phyloP scores from a whole-genome alignment of 805 yeast species.

The Brettanomyces bruxellensis region DNA sequence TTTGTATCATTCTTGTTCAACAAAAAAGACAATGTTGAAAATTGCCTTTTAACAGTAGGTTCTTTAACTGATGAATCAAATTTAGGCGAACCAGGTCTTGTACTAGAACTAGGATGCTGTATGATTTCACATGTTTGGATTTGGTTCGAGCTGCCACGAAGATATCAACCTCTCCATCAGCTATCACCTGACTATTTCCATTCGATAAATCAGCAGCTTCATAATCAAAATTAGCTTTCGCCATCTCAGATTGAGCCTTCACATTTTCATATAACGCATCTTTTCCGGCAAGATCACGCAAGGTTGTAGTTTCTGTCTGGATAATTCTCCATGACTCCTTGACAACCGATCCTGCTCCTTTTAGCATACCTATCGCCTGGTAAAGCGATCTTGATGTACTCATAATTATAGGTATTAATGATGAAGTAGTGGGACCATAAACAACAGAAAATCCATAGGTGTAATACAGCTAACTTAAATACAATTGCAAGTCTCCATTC shows the following conservation, averaged over 20 bases:
- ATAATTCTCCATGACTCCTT: conserved; percentile 11
- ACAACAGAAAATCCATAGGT: too few relatives aligned
- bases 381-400: conserved; percentile 20
- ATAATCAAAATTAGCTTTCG: neutral
- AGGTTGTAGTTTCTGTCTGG: conserved; percentile 13
- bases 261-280: conserved; percentile 20
- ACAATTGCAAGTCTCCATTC: too few relatives aligned
- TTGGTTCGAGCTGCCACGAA: neutral
- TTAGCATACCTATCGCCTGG: conserved; percentile 17
- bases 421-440: too few relatives aligned
- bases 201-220: neutral
- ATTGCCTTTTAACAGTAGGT: neutral
- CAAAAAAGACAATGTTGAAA: neutral
- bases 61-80: too few relatives aligned
- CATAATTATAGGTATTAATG: neutral
- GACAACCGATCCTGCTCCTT: conserved; percentile 21
- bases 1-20: neutral
- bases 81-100: too few relatives aligned
- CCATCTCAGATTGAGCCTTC: conserved; percentile 17
- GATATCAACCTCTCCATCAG: neutral
- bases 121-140: neutral
- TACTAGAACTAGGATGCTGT: too few relatives aligned
- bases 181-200: neutral
- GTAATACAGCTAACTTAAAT: too few relatives aligned
- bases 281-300: conserved; percentile 15